These are phyloP conservation scores for Sanghuangporus baumii DNA, from an alignment of 1,284 basidiomycete genomes.

Conservation along the genomic window DNA sequence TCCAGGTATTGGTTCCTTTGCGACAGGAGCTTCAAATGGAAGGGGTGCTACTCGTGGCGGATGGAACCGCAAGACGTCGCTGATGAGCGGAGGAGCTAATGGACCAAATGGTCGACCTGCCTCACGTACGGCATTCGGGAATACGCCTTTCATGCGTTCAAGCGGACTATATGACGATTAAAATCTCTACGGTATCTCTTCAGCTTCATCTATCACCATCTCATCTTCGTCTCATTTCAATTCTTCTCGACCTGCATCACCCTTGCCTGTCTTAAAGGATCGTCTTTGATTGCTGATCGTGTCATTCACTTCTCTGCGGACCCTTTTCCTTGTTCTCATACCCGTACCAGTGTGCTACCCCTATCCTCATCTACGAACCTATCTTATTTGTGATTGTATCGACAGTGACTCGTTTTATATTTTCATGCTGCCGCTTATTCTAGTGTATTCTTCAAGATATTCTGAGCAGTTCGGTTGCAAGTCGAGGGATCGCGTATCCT, in stretches of 20 bases:
- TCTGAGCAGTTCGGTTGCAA: background rate
- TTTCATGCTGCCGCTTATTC: background rate
- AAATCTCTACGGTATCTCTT: background rate
- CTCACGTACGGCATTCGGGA: background rate
- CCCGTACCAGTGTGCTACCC: background rate
- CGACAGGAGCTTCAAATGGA: background rate
- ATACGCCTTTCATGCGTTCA: conserved; percentile 5
- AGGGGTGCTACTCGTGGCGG: background rate
- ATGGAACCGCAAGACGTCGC: background rate
- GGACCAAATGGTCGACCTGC: background rate
- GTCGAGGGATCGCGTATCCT: too few relatives aligned
- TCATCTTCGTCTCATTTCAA: background rate
- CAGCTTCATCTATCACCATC: background rate
- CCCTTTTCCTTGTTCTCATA: background rate
- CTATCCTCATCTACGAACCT: background rate
- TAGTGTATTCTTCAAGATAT: background rate
- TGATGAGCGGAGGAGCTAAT: background rate
- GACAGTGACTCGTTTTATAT: background rate
- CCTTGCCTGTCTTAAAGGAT: background rate
- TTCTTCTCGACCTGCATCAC: background rate
- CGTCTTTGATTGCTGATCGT: background rate
- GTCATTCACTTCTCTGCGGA: background rate
- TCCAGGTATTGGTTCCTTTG: background rate
- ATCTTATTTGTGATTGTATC: background rate
- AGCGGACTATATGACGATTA: conserved; percentile 5